Evolutionary conservation across 257 asterid genomes (phyloP).

Genomic region (Voacanga thouarsii): DNA sequence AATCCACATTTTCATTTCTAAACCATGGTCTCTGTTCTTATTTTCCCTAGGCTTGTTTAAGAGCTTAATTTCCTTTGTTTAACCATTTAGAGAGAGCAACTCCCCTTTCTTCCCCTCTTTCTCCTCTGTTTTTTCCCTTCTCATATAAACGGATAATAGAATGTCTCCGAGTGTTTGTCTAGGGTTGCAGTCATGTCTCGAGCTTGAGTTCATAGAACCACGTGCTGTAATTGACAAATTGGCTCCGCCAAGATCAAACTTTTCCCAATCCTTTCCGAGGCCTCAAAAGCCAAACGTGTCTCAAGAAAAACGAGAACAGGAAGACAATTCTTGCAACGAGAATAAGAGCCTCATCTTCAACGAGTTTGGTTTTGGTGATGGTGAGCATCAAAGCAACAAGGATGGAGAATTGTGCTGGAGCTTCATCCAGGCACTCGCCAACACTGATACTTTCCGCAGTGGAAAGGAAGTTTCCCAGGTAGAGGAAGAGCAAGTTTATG

Average conservation of each 20-base stretch:
- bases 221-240: slow-evolving; percentile 29
- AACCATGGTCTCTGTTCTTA: neutral
- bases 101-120: slow-evolving; percentile 30
- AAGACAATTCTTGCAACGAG: slow-evolving; percentile 10
- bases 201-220: slow-evolving; percentile 35
- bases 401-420: slow-evolving; percentile 28
- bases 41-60: neutral
- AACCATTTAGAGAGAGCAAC: neutral
- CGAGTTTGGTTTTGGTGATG: neutral
- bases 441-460: slow-evolving; percentile 4
- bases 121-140: slow-evolving; percentile 10
- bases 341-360: neutral
- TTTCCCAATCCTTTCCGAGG: slow-evolving; percentile 24
- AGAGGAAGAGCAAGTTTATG: slow-evolving; percentile 27
- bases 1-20: neutral
- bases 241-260: slow-evolving; percentile 34
- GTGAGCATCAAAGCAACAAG: neutral
- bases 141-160: slow-evolving; percentile 15
- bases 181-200: slow-evolving; percentile 40
- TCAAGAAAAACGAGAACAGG: slow-evolving; percentile 9
- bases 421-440: slow-evolving; percentile 28
- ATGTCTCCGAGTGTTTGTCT: slow-evolving; percentile 42
- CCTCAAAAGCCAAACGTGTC: slow-evolving; percentile 19
- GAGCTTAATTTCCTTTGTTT: neutral
- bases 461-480: slow-evolving; percentile 2